Evolutionary conservation across 129 eudicot species (phyloP).

Genomic region (Centaurea solstitialis): DNA sequence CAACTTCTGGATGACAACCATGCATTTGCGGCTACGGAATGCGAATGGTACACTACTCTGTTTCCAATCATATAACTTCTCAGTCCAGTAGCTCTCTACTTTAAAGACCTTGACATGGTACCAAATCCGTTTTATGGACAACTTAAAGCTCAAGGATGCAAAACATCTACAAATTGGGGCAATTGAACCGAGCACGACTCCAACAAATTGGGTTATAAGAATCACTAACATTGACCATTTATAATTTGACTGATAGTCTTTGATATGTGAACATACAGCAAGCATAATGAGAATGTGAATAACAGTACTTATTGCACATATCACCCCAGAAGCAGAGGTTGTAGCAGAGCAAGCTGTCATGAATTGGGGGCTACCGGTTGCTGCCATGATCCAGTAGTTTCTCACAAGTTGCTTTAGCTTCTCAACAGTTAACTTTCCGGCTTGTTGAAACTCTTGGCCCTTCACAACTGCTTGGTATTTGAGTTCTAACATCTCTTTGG

Average conservation of each 20-base stretch:
- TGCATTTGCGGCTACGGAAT: slow-evolving; percentile 2
- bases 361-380: slow-evolving; percentile 30
- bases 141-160: background rate
- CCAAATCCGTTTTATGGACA: background rate
- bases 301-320: background rate
- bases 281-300: background rate
- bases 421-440: background rate
- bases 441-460: background rate
- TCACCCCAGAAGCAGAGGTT: slow-evolving; percentile 12
- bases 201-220: slow-evolving; percentile 1
- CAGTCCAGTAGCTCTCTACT: slow-evolving; percentile 37
- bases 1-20: slow-evolving; percentile 7
- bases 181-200: background rate
- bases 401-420: slow-evolving; percentile 6
- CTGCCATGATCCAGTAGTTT: slow-evolving; percentile 40
- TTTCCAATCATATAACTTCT: slow-evolving; percentile 32
- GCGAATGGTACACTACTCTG: background rate
- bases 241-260: background rate
- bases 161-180: slow-evolving; percentile 26
- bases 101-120: background rate
- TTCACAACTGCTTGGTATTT: background rate
- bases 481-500: background rate
- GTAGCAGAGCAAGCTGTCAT: slow-evolving; percentile 21
- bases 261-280: too few relatives aligned
- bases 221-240: slow-evolving; percentile 1